A percentile compares a stretch with the other conserved stretches of the same genome.
Evolutionary conservation across 345 rosid genomes (phyloP).

Genomic region (Turnera subulata): DNA sequence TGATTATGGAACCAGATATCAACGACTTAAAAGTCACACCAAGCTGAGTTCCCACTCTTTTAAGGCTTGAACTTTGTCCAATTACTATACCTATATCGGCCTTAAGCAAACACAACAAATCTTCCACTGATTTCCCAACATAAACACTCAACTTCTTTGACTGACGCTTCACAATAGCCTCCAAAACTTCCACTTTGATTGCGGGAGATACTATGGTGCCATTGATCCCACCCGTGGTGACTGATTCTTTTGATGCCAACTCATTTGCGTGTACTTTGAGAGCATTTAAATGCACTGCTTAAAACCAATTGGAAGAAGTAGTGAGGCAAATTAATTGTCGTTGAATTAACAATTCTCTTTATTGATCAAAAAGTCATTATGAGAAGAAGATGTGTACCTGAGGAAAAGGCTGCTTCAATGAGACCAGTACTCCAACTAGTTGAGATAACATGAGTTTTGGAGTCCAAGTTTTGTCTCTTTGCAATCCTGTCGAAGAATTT

Average conservation of each 20-base stretch:
- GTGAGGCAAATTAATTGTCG: no score
- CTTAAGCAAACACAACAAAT: conserved; percentile 14
- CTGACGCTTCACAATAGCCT: not conserved
- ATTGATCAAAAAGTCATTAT: no score
- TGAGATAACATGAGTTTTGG: conserved; percentile 14
- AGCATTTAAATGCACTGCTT: conserved; percentile 1
- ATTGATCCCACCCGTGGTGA: conserved; percentile 16
- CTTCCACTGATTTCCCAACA: conserved; percentile 14
- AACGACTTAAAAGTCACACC: conserved; percentile 14
- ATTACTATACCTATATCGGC: conserved; percentile 24
- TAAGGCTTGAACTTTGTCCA: conserved; percentile 12
- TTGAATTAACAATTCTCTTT: no score
- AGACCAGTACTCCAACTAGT: conserved; percentile 20
- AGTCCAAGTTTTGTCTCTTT: conserved; percentile 3
- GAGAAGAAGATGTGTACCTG: no score
- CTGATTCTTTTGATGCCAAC: conserved; percentile 4
- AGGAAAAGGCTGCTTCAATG: conserved; percentile 18
- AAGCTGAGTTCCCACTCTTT: conserved; percentile 9
- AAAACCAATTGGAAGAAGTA: no score
- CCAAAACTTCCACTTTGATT: conserved; percentile 7
- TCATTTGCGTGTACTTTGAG: conserved; percentile 20
- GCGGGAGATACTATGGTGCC: conserved; percentile 7
- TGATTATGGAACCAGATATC: conserved; percentile 10
- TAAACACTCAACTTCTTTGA: conserved; percentile 4
- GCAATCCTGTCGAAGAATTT: conserved; percentile 14